Base-by-base conservation (phyloP, 2,329 filamentous ascomycete genomes). In the Pseudogymnoascus sp. region DNA sequence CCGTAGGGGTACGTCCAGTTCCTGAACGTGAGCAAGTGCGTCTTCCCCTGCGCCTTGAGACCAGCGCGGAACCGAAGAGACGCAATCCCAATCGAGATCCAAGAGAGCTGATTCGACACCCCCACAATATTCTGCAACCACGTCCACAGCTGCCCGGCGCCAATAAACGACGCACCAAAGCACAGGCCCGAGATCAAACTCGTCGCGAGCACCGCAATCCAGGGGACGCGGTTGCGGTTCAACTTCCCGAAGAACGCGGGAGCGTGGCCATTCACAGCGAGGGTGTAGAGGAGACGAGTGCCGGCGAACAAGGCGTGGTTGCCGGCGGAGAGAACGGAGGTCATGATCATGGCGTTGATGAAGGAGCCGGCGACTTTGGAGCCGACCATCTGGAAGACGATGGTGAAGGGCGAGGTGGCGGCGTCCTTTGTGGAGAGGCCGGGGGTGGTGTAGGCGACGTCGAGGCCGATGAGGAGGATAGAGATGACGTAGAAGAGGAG, bases 81-180 rank as follows among this genome's bases (percentile, higher is more conserved):
- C 0, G 85, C 80, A 60, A 87, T 75, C 6, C 83, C 80, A 62
- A 88, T 88, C 61, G 81, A 78, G 65, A 83, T 80, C 84, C 85
- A 88, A 58, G 82, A 82, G 4, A 88, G 73, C 71, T 87, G 85
- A 69, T 87, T 87, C 0, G 84, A 86, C 0, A 88, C 85, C 9
- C 84, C 84, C 61, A 88, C 83, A 50, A 88, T 79, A 62, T 87
- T 86, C 68, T 87, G 84, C 16, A 87, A 72, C 84, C 85, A 87
- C 1, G 77, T 80, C 84, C 84, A 87, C 4, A 87, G 72, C 65
- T 87, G 78, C 0, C 85, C 84, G 0, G 84, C 84, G 0, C 84
- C 83, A 60, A 87, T 86, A 64, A 85, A 86, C 67, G 81, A 85
- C 0, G 83, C 83, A 2, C 82, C 84, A 61, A 88, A 87, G 66